phyloP scores from a whole-genome alignment of 768 basidiomycete genomes.

The Suillus cothurnatus region DNA sequence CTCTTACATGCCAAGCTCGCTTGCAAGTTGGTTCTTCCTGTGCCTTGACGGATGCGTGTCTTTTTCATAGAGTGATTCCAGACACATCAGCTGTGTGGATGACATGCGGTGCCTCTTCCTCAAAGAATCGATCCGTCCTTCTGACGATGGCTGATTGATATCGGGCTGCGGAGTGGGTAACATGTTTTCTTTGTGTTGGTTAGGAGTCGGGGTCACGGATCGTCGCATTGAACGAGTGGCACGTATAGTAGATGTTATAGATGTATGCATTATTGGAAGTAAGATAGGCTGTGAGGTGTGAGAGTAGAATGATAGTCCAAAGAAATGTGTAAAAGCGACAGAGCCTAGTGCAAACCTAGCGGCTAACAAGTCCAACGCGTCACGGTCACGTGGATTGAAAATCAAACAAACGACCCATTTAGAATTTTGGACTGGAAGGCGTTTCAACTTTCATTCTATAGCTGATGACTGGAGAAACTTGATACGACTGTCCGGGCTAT shows the following conservation, averaged over 20 bases:
- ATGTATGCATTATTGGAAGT: conserved; percentile 9
- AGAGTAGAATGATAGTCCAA: neutral
- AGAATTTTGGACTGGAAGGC: neutral
- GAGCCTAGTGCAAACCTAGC: conserved; percentile 12
- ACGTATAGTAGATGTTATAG: conserved; percentile 30
- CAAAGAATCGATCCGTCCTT: neutral
- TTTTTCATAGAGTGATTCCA: conserved; percentile 29
- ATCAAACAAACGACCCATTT: neutral
- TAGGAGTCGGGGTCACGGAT: conserved; percentile 6
- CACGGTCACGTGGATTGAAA: conserved; percentile 25
- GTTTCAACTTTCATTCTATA: neutral
- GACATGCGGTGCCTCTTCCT: conserved; percentile 42
- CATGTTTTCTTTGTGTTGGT: conserved; percentile 22
- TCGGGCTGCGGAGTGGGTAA: neutral
- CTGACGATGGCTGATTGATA: conserved; percentile 3
- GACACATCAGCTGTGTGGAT: conserved; percentile 25
- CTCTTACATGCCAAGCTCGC: conserved; percentile 31
- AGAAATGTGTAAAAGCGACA: neutral
- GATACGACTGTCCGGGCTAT: no score
- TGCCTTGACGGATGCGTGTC: conserved; percentile 34
- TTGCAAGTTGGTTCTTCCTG: conserved; percentile 30
- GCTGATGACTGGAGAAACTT: neutral
- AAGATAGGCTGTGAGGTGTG: conserved; percentile 24
- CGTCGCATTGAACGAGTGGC: conserved; percentile 30
- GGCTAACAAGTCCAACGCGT: conserved; percentile 26